Evolutionary conservation across 148 eudicot genomes (phyloP).

Genomic region (Amaranthus palmeri): DNA sequence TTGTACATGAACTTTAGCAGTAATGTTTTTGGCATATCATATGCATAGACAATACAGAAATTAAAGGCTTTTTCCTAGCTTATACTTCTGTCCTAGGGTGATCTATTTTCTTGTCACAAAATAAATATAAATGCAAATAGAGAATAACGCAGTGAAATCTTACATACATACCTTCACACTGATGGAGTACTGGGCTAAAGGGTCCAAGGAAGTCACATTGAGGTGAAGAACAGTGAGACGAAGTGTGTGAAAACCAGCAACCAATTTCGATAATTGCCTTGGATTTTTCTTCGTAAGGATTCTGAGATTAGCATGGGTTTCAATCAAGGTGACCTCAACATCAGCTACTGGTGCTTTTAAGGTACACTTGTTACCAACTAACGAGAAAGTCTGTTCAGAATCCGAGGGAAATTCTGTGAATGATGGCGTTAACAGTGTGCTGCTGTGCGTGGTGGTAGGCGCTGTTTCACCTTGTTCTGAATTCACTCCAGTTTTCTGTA

Average conservation of each 20-base stretch:
- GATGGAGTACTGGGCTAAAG: slow-evolving; percentile 67
- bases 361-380: slow-evolving; percentile 33
- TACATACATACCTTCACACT: slow-evolving; percentile 62
- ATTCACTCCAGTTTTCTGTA: slow-evolving; percentile 20
- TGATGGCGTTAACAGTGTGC: slow-evolving; percentile 19
- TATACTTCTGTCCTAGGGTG: no score
- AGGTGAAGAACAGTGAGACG: slow-evolving; percentile 64
- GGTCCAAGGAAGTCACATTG: slow-evolving; percentile 67
- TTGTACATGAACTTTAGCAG: no score
- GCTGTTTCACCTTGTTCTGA: slow-evolving; percentile 3
- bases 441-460: slow-evolving; percentile 13
- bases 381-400: slow-evolving; percentile 49
- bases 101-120: no score
- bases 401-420: slow-evolving; percentile 54
- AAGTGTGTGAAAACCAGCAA: slow-evolving; percentile 59
- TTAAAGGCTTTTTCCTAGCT: no score
- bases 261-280: slow-evolving; percentile 57
- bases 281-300: slow-evolving; percentile 43
- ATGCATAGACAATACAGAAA: no score
- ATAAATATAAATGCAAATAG: neutral
- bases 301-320: slow-evolving; percentile 70
- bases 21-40: no score
- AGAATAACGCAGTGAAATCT: neutral
- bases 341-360: slow-evolving; percentile 50
- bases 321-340: slow-evolving; percentile 74